Evolutionary conservation across 495 filamentous ascomycete genomes (phyloP).

Genomic region (Neurospora sp.): DNA sequence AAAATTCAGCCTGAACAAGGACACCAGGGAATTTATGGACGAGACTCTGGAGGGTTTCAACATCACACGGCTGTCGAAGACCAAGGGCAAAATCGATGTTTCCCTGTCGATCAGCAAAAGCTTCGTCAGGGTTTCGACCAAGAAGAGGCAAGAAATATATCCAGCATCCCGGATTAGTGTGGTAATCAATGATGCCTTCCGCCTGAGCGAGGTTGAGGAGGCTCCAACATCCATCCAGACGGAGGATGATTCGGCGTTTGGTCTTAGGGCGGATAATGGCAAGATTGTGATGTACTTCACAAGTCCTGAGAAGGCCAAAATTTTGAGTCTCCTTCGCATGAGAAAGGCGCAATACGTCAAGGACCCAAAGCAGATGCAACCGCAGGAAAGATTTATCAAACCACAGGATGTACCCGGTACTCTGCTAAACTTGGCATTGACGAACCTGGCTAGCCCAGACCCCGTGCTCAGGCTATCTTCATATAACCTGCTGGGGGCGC

Average conservation of each 20-base stretch:
- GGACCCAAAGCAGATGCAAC: conserved; percentile 44
- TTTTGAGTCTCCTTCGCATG: conserved; percentile 47
- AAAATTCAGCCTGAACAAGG: conserved; percentile 53
- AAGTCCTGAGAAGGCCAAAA: conserved; percentile 48
- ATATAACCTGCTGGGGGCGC: conserved; percentile 52
- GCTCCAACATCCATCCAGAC: conserved; percentile 50
- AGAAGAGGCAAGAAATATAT: conserved; percentile 54
- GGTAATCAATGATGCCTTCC: conserved; percentile 58
- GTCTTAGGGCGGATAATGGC: conserved; percentile 53
- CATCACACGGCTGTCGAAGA: conserved; percentile 52
- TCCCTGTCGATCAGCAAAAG: conserved; percentile 53
- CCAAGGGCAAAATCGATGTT: conserved; percentile 56
- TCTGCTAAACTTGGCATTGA: conserved; percentile 52
- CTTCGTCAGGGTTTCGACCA: conserved; percentile 58
- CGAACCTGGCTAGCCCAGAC: conserved; percentile 50
- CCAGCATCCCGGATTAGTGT: conserved; percentile 46
- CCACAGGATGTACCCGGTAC: conserved; percentile 61
- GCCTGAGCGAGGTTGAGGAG: conserved; percentile 53
- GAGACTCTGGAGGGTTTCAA: conserved; percentile 55
- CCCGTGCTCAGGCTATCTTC: conserved; percentile 46
- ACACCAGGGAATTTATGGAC: conserved; percentile 53
- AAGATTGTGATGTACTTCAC: conserved; percentile 60
- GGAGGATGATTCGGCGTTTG: conserved; percentile 58
- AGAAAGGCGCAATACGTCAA: conserved; percentile 52
- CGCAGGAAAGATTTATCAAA: conserved; percentile 49